Evolutionary conservation across 305 asterid genomes (phyloP).

Genomic region (Andrographis paniculata): DNA sequence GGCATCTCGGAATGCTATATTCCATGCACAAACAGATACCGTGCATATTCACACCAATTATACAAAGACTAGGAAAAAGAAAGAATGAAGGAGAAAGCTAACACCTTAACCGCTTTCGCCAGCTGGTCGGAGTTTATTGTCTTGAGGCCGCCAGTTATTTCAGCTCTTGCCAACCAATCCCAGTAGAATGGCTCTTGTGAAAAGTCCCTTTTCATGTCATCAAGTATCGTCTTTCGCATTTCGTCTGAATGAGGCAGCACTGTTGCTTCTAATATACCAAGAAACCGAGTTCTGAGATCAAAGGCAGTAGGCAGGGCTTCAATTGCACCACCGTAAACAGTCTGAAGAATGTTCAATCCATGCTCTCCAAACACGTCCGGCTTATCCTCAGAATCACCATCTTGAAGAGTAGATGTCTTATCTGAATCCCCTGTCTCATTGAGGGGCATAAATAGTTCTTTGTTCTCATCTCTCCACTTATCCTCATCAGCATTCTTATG

Average conservation of each 20-base stretch:
- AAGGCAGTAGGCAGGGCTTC: slow-evolving; percentile 69
- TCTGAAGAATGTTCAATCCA: slow-evolving; percentile 47
- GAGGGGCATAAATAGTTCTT: slow-evolving; percentile 63
- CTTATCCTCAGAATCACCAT: slow-evolving; percentile 45
- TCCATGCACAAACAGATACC: no score
- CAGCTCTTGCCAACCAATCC: slow-evolving; percentile 91
- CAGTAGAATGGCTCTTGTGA: slow-evolving; percentile 56
- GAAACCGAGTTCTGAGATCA: slow-evolving; percentile 56
- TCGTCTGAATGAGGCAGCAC: slow-evolving; percentile 51
- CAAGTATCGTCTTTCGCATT: slow-evolving; percentile 44
- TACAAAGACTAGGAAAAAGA: neutral
- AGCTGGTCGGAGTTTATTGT: slow-evolving; percentile 28
- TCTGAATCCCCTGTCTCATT: slow-evolving; percentile 38
- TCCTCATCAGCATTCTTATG: slow-evolving; percentile 38
- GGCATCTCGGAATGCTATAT: no score
- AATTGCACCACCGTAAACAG: slow-evolving; percentile 60
- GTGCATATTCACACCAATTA: no score
- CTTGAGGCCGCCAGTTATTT: slow-evolving; percentile 27
- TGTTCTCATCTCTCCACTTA: slow-evolving; percentile 67
- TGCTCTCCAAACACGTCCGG: slow-evolving; percentile 47
- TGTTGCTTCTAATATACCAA: slow-evolving; percentile 60
- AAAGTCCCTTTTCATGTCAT: slow-evolving; percentile 65
- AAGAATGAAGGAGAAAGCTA: slow-evolving; percentile 1
- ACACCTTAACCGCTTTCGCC: slow-evolving; percentile 62
- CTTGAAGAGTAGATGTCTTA: slow-evolving; percentile 26